phyloP scores from a whole-genome alignment of 306 rosid genomes.

The Vicia sativa region DNA sequence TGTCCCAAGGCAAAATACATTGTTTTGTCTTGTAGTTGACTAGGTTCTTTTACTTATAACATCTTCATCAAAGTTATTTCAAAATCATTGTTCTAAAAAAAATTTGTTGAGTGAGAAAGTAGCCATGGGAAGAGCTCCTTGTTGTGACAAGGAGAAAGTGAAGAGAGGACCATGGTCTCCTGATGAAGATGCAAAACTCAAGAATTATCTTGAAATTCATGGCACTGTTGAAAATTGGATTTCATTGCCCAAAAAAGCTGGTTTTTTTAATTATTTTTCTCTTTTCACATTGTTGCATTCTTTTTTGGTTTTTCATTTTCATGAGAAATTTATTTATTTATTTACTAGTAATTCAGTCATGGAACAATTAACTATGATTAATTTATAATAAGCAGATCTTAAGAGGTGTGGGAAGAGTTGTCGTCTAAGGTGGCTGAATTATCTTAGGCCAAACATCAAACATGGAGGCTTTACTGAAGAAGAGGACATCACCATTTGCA shows the following conservation, averaged over 20 bases:
- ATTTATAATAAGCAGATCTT: slow-evolving; percentile 51
- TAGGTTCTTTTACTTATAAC: slow-evolving; percentile 49
- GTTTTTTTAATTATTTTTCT: slow-evolving; percentile 46
- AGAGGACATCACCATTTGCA: slow-evolving; percentile 67
- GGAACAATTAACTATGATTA: background rate
- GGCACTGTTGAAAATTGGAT: slow-evolving; percentile 88
- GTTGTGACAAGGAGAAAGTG: slow-evolving; percentile 88
- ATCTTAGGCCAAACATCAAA: slow-evolving; percentile 87
- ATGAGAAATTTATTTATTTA: background rate
- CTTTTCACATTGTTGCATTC: slow-evolving; percentile 22
- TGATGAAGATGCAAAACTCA: slow-evolving; percentile 84
- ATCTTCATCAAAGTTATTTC: slow-evolving; percentile 10
- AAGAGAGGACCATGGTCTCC: slow-evolving; percentile 96
- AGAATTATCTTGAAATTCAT: slow-evolving; percentile 56
- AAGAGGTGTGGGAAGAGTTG: slow-evolving; percentile 91
- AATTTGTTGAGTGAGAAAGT: slow-evolving; percentile 27
- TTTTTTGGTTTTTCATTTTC: background rate
- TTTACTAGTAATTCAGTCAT: background rate
- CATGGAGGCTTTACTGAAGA: slow-evolving; percentile 86
- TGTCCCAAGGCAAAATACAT: slow-evolving; percentile 14
- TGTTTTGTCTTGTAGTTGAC: slow-evolving; percentile 42
- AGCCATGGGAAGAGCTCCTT: slow-evolving; percentile 91
- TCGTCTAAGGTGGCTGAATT: slow-evolving; percentile 86
- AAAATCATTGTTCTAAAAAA: slow-evolving; percentile 9
- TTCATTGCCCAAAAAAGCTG: slow-evolving; percentile 83